Base-by-base conservation (phyloP, 192 early-diverging fungal species). In the Coemansia sp. region DNA sequence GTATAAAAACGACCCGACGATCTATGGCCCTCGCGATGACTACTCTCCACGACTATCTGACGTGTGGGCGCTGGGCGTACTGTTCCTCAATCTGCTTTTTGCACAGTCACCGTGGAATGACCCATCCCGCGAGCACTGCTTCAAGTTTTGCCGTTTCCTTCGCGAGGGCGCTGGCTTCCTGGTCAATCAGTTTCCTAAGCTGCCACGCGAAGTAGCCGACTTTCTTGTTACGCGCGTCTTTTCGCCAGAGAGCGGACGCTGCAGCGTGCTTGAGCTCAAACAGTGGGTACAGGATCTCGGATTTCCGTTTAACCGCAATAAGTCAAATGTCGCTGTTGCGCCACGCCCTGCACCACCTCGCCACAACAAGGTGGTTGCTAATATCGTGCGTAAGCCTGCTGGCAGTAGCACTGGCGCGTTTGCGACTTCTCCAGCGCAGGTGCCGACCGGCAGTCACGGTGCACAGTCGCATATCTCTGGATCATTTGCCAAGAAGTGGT, bases 41-140 rank as follows among this genome's bases (percentile, higher is more conserved):
- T 90, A 90, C 65, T 83, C 86, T 56, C 82, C 87, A 5, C 73
- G 81, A 32, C 74, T 83, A 34, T 85, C 86, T 27, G 89, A 90
- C 41, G 73, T 90, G 32, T 90, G 89, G 89, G 87, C 89, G 12
- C 76, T 90, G 51, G 89, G 89, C 49, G 88, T 90, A 49, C 84
- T 90, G 27, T 78, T 90, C 49, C 78, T 90, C 71, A 90, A 90
- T 58, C 64, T 90, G 58, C 63, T 89, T 5, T 90, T 86, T 60
- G 87, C 85, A 56, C 85, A 86, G 55, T 87, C 85, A 31, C 89
- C 88, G n/a, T 90, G 89, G 89, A 83, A 82, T 12, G 85, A 88
- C 50, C 87, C 89, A 19, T 83, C 83, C 27, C 82, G 80, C 32
- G 74, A 79, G 24, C 67, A 80, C 31, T 88, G 85, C 51, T 81